Evolutionary conservation across 371 early-diverging fungal genomes (phyloP).

Genomic region (Lichtheimia ramosa): DNA sequence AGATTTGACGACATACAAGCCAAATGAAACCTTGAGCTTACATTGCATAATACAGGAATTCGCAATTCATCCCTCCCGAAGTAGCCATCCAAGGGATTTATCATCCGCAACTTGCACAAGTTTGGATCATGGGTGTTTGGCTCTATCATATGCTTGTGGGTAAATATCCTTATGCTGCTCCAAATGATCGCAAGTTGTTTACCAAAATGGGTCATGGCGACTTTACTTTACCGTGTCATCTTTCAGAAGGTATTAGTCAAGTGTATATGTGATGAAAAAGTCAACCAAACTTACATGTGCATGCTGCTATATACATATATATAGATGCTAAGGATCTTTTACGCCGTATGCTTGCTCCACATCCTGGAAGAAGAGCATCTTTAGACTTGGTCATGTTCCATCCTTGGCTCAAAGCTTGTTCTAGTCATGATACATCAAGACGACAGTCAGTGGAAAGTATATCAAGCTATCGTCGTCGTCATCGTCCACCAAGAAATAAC

Average conservation of each 20-base stretch:
- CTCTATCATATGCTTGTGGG: slow-evolving; percentile 43
- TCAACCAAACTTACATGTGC: not conserved
- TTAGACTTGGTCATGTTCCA: slow-evolving; percentile 41
- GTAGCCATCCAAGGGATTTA: slow-evolving; percentile 6
- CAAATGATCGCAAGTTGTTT: slow-evolving; percentile 28
- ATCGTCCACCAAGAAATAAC: too few relatives aligned
- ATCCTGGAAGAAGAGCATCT: slow-evolving; percentile 26
- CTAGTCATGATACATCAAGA: too few relatives aligned
- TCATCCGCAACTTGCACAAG: slow-evolving; percentile 20
- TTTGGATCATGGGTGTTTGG: slow-evolving; percentile 45
- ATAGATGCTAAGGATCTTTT: slow-evolving; percentile 44
- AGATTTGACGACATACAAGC: not conserved
- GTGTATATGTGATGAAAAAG: too few relatives aligned
- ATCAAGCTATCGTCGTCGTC: not conserved
- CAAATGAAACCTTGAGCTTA: not conserved
- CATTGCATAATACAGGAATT: slow-evolving; percentile 15
- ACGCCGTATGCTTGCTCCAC: slow-evolving; percentile 39
- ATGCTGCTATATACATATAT: not conserved
- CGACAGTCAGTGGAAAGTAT: too few relatives aligned
- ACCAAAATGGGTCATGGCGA: slow-evolving; percentile 36
- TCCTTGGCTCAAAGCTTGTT: slow-evolving; percentile 42
- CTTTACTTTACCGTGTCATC: slow-evolving; percentile 26
- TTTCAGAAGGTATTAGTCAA: slow-evolving; percentile 25
- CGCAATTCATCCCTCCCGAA: slow-evolving; percentile 47
- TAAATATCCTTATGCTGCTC: slow-evolving; percentile 32